Conservation (phyloP, 2,329 filamentous ascomycete genomes). For the Harringtonia aguacate region DNA sequence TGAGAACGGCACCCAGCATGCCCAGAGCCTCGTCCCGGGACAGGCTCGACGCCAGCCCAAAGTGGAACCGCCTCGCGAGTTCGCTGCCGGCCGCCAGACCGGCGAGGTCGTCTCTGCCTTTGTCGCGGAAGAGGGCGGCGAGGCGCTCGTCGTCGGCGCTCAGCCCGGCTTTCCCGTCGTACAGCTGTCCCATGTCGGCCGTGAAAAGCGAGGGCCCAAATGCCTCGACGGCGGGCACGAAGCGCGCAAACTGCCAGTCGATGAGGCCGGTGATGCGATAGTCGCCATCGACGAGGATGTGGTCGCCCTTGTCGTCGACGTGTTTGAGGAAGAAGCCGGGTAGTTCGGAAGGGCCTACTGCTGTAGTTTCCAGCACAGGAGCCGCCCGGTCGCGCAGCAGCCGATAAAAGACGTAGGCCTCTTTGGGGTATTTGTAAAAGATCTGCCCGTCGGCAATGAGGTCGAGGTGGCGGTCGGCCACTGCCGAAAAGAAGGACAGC, state of each 20-base stretch:
- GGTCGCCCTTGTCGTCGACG: conserved; percentile 4
- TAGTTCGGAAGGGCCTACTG: neutral
- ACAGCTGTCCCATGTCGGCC: neutral
- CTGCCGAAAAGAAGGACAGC: neutral
- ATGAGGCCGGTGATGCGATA: neutral
- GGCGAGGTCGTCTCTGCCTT: neutral
- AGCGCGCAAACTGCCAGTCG: neutral
- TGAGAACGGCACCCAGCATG: neutral
- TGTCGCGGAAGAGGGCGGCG: neutral
- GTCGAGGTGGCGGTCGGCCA: conserved; percentile 1
- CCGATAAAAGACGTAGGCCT: neutral
- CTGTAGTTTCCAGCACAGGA: neutral
- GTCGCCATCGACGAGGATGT: neutral
- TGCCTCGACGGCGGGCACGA: neutral
- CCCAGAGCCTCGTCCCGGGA: neutral
- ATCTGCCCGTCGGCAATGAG: neutral
- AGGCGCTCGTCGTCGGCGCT: neutral
- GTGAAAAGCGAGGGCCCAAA: neutral
- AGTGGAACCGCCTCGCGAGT: conserved; percentile 4
- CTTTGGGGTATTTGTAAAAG: neutral
- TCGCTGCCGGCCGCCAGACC: neutral
- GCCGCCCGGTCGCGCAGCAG: neutral
- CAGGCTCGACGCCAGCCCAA: conserved; percentile 3
- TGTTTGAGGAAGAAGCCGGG: neutral
- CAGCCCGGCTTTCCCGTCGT: neutral